A percentile compares a stretch with the other conserved stretches of the same genome.
Evolutionary conservation across 1,284 basidiomycete species (phyloP).

Genomic region (Flammula alnicola): DNA sequence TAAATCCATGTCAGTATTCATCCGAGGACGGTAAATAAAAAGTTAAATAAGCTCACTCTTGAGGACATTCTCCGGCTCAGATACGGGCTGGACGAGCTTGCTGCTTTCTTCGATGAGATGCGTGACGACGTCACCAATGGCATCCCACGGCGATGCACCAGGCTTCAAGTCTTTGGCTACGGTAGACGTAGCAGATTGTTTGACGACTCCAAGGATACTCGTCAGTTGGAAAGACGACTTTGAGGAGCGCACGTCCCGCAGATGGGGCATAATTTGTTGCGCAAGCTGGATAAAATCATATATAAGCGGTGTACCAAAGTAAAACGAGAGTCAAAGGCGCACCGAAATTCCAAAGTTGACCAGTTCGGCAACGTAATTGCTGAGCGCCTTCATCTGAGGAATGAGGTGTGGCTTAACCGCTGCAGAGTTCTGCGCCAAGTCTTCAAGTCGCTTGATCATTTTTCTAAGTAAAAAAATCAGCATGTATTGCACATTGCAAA

Average conservation of each 20-base stretch:
- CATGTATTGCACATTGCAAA: not conserved
- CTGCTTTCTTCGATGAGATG: constrained; percentile 75
- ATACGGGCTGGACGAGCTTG: constrained; percentile 70
- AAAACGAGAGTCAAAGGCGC: constrained; percentile 4
- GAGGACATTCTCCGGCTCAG: constrained; percentile 77
- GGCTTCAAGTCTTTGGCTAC: constrained; percentile 72
- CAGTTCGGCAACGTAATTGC: constrained; percentile 76
- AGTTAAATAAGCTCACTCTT: constrained; percentile 63
- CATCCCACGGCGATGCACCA: constrained; percentile 75
- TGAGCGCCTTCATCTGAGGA: constrained; percentile 73
- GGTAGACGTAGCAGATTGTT: constrained; percentile 72
- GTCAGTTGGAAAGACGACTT: constrained; percentile 80
- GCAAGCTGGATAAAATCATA: constrained; percentile 62
- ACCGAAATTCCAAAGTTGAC: constrained; percentile 91
- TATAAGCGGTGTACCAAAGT: not conserved
- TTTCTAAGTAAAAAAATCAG: constrained; percentile 57
- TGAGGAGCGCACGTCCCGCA: constrained; percentile 72
- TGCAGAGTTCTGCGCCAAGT: constrained; percentile 70
- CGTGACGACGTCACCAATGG: constrained; percentile 70
- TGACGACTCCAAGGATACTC: constrained; percentile 72
- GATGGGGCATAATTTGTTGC: constrained; percentile 82
- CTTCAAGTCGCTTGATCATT: constrained; percentile 83
- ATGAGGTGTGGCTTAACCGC: constrained; percentile 76
- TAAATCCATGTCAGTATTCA: constrained; percentile 43
- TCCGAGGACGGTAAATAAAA: not conserved